These are phyloP conservation scores for Epicoccum nigrum DNA, from an alignment of 2,329 filamentous ascomycete genomes.

Conservation along the genomic window DNA sequence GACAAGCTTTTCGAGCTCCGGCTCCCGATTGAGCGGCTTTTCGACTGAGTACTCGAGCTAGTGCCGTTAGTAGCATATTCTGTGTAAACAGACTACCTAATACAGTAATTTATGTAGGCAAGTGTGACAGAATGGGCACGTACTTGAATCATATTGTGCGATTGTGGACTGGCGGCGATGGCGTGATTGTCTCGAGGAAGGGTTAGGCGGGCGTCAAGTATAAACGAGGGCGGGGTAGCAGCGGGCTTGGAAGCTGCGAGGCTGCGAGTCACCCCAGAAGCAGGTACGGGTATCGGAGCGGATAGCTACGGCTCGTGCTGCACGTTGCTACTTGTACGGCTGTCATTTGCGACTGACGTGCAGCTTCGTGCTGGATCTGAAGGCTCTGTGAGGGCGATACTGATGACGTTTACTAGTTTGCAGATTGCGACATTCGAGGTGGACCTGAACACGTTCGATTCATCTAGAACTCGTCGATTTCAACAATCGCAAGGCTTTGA, in stretches of 20 bases:
- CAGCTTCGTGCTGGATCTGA: slow-evolving; percentile 5
- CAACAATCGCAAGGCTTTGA: not conserved
- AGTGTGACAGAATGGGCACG: slow-evolving; percentile 13
- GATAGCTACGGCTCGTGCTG: slow-evolving; percentile 18
- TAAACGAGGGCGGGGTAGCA: slow-evolving; percentile 17
- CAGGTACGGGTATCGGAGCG: slow-evolving; percentile 14
- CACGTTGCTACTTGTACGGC: slow-evolving; percentile 11
- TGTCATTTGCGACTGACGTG: slow-evolving; percentile 3
- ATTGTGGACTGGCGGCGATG: slow-evolving; percentile 34
- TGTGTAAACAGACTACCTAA: slow-evolving; percentile 23
- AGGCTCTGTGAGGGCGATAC: slow-evolving; percentile 6
- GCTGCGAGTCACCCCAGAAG: slow-evolving; percentile 10
- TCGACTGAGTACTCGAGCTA: slow-evolving; percentile 52
- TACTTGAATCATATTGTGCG: slow-evolving; percentile 37
- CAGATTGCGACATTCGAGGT: slow-evolving; percentile 20
- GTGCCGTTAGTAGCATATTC: slow-evolving; percentile 20
- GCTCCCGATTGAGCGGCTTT: slow-evolving; percentile 57
- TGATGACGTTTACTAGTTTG: slow-evolving; percentile 15
- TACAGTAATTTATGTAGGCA: slow-evolving; percentile 19
- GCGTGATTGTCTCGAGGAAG: slow-evolving; percentile 35
- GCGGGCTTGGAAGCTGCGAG: slow-evolving; percentile 7
- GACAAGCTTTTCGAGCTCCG: slow-evolving; percentile 52
- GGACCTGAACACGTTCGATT: slow-evolving; percentile 3
- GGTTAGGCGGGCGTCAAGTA: slow-evolving; percentile 23
- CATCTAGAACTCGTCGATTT: slow-evolving; percentile 1